A percentile compares a stretch with the other conserved stretches of the same genome.
These are phyloP conservation scores for Ascocoryne sarcoides DNA, from an alignment of 2,329 filamentous ascomycete species.

Conservation along the genomic window DNA sequence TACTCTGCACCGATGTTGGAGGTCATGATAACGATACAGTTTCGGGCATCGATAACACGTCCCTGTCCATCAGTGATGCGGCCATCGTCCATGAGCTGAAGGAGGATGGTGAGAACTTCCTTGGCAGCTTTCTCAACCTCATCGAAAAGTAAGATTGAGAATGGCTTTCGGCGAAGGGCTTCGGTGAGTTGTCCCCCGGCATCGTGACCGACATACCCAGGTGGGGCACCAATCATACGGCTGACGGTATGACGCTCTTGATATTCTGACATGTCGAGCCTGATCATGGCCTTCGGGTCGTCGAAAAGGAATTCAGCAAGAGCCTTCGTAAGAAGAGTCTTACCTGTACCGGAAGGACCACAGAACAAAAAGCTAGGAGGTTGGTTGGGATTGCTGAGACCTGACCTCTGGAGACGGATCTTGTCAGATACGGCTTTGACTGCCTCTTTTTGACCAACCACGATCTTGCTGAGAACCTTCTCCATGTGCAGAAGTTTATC, in stretches of 20 bases:
- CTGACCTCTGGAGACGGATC: slow-evolving; percentile 89
- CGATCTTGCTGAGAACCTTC: slow-evolving; percentile 69
- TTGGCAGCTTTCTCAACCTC: slow-evolving; percentile 99
- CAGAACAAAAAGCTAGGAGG: slow-evolving; percentile 98
- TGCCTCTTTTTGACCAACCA: slow-evolving; percentile 91
- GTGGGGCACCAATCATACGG: slow-evolving; percentile 95
- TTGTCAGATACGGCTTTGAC: slow-evolving; percentile 90
- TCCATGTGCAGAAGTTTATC: slow-evolving; percentile 99
- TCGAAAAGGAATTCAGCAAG: slow-evolving; percentile 97
- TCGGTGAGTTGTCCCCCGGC: slow-evolving; percentile 94
- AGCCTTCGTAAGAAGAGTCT: slow-evolving; percentile 93
- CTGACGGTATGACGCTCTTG: slow-evolving; percentile 93
- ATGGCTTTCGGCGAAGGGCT: slow-evolving; percentile 84
- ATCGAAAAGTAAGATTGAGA: slow-evolving; percentile 96
- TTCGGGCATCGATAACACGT: slow-evolving; percentile 85
- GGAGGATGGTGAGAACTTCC: slow-evolving; percentile 88
- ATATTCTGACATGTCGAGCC: slow-evolving; percentile 99
- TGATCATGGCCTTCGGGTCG: slow-evolving; percentile 93
- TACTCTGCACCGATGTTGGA: slow-evolving; percentile 94
- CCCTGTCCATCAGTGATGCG: slow-evolving; percentile 98
- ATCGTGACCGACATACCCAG: slow-evolving; percentile 95
- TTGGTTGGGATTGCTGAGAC: slow-evolving; percentile 90
- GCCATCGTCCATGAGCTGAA: slow-evolving; percentile 99
- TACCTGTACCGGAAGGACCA: slow-evolving; percentile 95
- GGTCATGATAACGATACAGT: slow-evolving; percentile 99